Evolutionary conservation across 306 rosid species (phyloP), one percentile per base, ranked within the genome.

Genomic region (Begonia fuchsioides): DNA sequence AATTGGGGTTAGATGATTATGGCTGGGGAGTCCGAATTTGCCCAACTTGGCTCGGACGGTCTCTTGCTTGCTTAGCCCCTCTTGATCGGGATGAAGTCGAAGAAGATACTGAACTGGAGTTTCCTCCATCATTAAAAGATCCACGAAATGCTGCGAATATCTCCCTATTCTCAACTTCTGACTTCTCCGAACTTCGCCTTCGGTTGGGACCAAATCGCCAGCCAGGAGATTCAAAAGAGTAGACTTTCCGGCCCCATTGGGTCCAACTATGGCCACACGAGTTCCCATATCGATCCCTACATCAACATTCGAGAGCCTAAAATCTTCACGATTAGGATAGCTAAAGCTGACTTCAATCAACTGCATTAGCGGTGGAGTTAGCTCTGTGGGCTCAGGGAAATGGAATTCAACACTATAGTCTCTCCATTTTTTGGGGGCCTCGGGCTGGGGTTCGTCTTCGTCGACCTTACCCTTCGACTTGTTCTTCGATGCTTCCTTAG

Each of bases 151-250:
- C 55, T 73, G 77, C 3, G 77, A 73, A 32, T 77, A 70, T 64
- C 75, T 64, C 39, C 80, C 85, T 44, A 77, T 73, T 58, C 77
- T 67, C 72, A 73, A 58, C 68, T 73, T 77, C 58, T 77, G 85
- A 68, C 85, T 70, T 70, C 80, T 70, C 14, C 80, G 56, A 9
- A 61, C 77, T 70, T 73, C 85, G 57, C 80, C 85, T 63, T 77
- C 77, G 2, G 35, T 48, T 15, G 77, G 73, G 56, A 67, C 72
- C 70, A 77, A 68, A 58, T 77, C 85, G 43, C 80, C 80, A 0
- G 85, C 85, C 2, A 78, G 68, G 39, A 77, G 85, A 63, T 73
- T 73, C 32, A 78, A 61, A 39, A 77, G 39, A 10, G 78, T 71
- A 19, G 86, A 78, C 51, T 74, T 78, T 17, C 76, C 82, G 12